Conservation (phyloP, 75 land plant species). For the Pinus taeda region DNA sequence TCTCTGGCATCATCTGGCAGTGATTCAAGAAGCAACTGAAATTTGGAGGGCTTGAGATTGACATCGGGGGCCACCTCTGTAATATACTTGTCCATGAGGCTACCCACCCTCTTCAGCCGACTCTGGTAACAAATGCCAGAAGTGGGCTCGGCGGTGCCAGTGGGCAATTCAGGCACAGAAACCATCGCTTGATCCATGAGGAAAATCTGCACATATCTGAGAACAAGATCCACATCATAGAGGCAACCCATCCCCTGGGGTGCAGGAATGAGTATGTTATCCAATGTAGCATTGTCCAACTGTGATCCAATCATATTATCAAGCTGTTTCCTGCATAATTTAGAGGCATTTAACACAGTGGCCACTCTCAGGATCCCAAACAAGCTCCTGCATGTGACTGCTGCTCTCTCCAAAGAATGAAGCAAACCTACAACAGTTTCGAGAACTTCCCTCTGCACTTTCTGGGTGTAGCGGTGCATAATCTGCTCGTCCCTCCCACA, state of each 20-base stretch:
- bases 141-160: slow-evolving; percentile 6
- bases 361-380: slow-evolving; percentile 63
- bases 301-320: slow-evolving; percentile 88
- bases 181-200: slow-evolving; percentile 16
- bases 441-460: slow-evolving; percentile 29
- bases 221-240: slow-evolving; percentile 83
- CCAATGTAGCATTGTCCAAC: slow-evolving; percentile 76
- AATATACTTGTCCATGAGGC: slow-evolving; percentile 70
- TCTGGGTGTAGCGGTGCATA: slow-evolving; percentile 17
- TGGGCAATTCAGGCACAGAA: slow-evolving; percentile 15
- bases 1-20: slow-evolving; percentile 79
- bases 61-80: slow-evolving; percentile 91
- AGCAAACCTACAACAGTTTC: slow-evolving; percentile 64
- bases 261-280: slow-evolving; percentile 77
- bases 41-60: slow-evolving; percentile 65
- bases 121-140: background rate
- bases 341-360: slow-evolving; percentile 33
- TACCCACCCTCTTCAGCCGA: slow-evolving; percentile 41
- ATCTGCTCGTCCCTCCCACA: slow-evolving; percentile 18
- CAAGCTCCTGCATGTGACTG: slow-evolving; percentile 57
- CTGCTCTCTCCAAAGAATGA: slow-evolving; percentile 39
- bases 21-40: slow-evolving; percentile 44
- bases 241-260: slow-evolving; percentile 34
- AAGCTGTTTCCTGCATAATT: slow-evolving; percentile 45
- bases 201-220: slow-evolving; percentile 61